phyloP scores from a whole-genome alignment of 441 rosid genomes.

The Mallotus japonicus region DNA sequence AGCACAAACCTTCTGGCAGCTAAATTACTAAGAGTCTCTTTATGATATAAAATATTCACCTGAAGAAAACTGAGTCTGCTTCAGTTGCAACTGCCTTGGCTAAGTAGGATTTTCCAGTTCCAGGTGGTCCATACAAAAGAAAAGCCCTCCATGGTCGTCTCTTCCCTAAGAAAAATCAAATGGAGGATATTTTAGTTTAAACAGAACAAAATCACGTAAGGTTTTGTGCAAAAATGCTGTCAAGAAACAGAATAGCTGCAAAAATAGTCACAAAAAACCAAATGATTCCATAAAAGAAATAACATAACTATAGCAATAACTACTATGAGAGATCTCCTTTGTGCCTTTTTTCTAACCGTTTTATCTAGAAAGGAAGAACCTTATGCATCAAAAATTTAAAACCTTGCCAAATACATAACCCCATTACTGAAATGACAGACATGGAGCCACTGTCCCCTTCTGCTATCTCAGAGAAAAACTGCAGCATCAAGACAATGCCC shows the following conservation, averaged over 20 bases:
- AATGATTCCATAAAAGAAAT: no score
- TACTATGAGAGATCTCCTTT: no score
- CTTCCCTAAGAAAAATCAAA: conserved; percentile 54
- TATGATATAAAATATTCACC: conserved; percentile 40
- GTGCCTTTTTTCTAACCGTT: no score
- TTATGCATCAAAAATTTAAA: no score
- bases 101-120: conserved; percentile 98
- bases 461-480: no score
- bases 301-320: no score
- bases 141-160: conserved; percentile 98
- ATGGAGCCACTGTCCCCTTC: no score
- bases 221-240: background rate
- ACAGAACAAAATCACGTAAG: background rate
- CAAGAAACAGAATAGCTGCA: background rate
- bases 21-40: background rate
- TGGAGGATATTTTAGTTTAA: conserved; percentile 1
- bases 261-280: no score
- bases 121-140: conserved; percentile 95
- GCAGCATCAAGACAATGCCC: no score
- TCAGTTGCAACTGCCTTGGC: conserved; percentile 99
- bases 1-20: background rate
- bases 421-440: no score
- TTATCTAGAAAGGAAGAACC: no score
- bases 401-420: no score
- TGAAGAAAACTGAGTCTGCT: conserved; percentile 96